Evolutionary conservation across 805 yeast genomes (phyloP), one percentile per base, ranked within the genome.

Genomic region (Candida piceae): DNA sequence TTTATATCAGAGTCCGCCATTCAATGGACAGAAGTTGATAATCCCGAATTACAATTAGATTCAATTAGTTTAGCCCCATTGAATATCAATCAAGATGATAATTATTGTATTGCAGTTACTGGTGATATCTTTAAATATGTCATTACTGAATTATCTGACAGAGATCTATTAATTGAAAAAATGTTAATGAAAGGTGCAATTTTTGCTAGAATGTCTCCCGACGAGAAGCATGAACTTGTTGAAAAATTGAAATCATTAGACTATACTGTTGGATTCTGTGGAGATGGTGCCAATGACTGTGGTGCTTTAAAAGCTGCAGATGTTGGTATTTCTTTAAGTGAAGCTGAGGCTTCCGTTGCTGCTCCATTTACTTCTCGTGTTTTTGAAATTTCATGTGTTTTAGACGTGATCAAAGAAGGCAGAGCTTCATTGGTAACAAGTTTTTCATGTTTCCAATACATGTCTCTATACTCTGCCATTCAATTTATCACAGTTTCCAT

Each of bases 261-360:
- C 52, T 90, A 90, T 56, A 86, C 95, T 0, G 95, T 87, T 32
- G 96, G 97, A 3, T 93, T 93, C 60, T 93, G 97, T 63, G 99
- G 99, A 25, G 99, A 93, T 64, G 99, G 99, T 46, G 99, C 99
- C 5, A 93, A 93, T 61, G 99, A 93, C 57, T 93, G 97, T 63
- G 98, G 98, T 48, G 99, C 99, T 0, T 67, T 93, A 40, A 93
- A 90, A 53, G 96, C 96, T 11, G 97, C 98, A 0, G 96, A 93
- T 63, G 95, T 94, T 34, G 99, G 99, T 13, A 78, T 93, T 15
- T 90, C 97, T 0, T 64, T 93, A 32, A 85, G 96, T 20, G 98
- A 93, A 58, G 98, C 97, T 0, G 99, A 93, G 57, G 98, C 98
- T 0, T 84, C 95, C 3, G 97, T 93, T 13, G 98, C 98, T 0